Evolutionary conservation across 768 basidiomycete genomes (phyloP), one percentile per base, ranked within the genome.

Genomic region (Auriscalpium microsporum): DNA sequence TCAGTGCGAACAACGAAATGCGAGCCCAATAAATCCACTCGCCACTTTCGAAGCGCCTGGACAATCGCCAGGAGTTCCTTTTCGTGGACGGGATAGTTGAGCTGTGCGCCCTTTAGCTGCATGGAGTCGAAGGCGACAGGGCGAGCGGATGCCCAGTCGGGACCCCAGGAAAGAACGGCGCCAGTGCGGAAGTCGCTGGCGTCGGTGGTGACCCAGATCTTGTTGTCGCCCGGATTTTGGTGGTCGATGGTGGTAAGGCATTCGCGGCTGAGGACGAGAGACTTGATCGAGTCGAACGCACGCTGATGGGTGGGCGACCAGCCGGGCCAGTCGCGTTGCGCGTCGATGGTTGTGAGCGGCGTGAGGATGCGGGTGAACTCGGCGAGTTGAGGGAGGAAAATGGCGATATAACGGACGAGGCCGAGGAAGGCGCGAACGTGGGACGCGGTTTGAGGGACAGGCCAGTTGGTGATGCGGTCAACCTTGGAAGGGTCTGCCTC

Each of bases 1-100:
- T 76, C 71, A 0, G 72, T 74, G 48, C 56, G 69, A 6, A 76
- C 61, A 0, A 28, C 37, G 50, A 70, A 68, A 4, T 28, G 57
- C 6, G 54, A 51, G 0, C 69, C 66, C 5, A 66, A 40, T 0
- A 68, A 52, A 33, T 67, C 57, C 1, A 54, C 28, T 1, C 62
- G 56, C 56, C 61, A 70, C 34, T 64, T 64, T 53, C 64, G 58
- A 2, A 65, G 55, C 0, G 71, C 71, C 0, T 63, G 49, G 0
- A 76, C 63, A 11, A 78, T 71, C 0, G 71, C 71, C 0, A 74
- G 53, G 0, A 75, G 52, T 57, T 76, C 73, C 53, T 72, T 69
- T 50, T 76, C 66, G 51, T 75, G 74, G 0, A 68, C 64, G 0
- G 71, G 71, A 48, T 75, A 76, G 52, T 73, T 72, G 8, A 23